Evolutionary conservation across 1,284 basidiomycete species (phyloP).

Genomic region (Schizophyllum amplum): DNA sequence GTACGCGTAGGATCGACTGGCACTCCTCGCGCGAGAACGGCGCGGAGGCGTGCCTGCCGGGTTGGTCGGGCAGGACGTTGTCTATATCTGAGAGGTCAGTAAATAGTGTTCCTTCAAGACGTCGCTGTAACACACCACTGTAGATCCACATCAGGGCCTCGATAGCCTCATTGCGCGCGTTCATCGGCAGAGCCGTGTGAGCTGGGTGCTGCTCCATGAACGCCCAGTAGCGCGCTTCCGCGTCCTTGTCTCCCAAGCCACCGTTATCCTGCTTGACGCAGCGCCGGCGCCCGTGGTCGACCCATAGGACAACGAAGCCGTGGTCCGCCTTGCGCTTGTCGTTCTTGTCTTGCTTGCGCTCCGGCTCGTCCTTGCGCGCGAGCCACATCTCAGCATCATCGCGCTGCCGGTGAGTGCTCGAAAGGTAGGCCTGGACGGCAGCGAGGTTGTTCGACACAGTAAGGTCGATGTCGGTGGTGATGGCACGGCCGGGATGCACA

Average conservation of each 20-base stretch:
- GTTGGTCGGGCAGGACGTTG: not conserved
- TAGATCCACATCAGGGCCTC: slow-evolving; percentile 70
- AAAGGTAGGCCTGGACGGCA: slow-evolving; percentile 42
- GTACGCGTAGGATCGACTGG: slow-evolving; percentile 55
- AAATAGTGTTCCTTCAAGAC: not conserved
- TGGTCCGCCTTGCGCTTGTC: not conserved
- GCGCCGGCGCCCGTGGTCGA: not conserved
- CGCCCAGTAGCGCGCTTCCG: slow-evolving; percentile 69
- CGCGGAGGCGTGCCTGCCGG: slow-evolving; percentile 34
- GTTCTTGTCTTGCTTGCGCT: not conserved
- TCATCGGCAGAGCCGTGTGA: slow-evolving; percentile 43
- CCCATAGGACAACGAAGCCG: not conserved
- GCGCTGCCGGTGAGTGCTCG: slow-evolving; percentile 20
- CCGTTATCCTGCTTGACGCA: not conserved
- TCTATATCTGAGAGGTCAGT: not conserved
- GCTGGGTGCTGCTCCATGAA: slow-evolving; percentile 70
- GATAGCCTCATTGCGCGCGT: slow-evolving; percentile 53
- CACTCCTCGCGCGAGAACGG: slow-evolving; percentile 70
- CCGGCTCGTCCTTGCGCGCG: not conserved
- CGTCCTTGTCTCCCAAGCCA: slow-evolving; percentile 40
- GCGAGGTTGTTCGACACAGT: slow-evolving; percentile 40
- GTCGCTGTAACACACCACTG: slow-evolving; percentile 38
- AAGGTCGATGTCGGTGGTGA: slow-evolving; percentile 61
- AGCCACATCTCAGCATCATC: slow-evolving; percentile 44
- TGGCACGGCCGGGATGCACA: slow-evolving; percentile 45